These are phyloP conservation scores for Chionographis japonica DNA, from an alignment of 106 monocot species.

Conservation along the genomic window DNA sequence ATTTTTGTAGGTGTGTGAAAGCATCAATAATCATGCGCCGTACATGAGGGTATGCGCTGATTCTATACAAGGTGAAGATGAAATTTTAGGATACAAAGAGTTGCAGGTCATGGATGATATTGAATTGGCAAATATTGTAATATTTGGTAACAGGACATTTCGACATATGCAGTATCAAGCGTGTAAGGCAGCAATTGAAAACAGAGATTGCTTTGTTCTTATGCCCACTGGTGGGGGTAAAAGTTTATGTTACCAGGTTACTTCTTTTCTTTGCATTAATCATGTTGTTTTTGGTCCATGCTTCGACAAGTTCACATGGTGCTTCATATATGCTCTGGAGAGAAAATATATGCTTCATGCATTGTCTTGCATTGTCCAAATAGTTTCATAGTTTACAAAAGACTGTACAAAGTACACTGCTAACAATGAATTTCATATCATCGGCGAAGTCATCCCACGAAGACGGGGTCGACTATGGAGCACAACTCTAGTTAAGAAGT, in stretches of 20 bases:
- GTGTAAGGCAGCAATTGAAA: conserved; percentile 71
- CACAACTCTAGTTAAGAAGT: too few relatives aligned
- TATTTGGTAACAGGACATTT: conserved; percentile 84
- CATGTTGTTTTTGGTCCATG: not conserved
- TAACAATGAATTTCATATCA: too few relatives aligned
- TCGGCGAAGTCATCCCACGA: too few relatives aligned
- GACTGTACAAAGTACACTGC: too few relatives aligned
- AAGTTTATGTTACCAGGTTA: conserved; percentile 95
- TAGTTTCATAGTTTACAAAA: too few relatives aligned
- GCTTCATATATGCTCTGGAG: not conserved
- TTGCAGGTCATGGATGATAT: conserved; percentile 63
- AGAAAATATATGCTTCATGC: too few relatives aligned
- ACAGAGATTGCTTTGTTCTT: conserved; percentile 89
- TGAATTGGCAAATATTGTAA: conserved; percentile 73
- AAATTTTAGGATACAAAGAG: conserved; percentile 52
- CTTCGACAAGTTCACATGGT: not conserved
- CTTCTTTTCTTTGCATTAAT: not conserved
- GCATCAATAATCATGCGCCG: conserved; percentile 11
- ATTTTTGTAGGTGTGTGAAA: conserved; percentile 20
- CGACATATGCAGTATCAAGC: conserved; percentile 73
- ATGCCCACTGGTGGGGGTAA: conserved; percentile 99
- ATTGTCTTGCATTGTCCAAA: too few relatives aligned
- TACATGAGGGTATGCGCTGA: not conserved
- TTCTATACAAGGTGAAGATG: conserved; percentile 11
- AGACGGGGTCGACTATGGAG: too few relatives aligned